phyloP scores from a whole-genome alignment of 2,329 filamentous ascomycete species.

The Claviceps humidiphila region DNA sequence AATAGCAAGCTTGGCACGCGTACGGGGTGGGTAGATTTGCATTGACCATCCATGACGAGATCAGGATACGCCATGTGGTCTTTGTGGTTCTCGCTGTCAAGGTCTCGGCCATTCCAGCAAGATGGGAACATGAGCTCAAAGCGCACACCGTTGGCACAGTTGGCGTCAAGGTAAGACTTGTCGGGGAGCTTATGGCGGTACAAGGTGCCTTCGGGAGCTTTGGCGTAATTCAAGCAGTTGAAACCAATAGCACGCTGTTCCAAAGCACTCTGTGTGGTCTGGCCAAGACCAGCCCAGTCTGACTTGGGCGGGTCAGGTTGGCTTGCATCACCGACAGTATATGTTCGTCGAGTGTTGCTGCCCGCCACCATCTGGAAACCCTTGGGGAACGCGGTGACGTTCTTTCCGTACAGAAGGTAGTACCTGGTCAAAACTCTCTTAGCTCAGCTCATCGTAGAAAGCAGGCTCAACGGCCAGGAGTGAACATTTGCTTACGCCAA shows the following conservation, averaged over 20 bases:
- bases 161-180: constrained; percentile 64
- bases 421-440: constrained; percentile 41
- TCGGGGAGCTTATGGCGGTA: constrained; percentile 71
- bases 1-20: constrained; percentile 67
- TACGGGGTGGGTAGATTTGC: constrained; percentile 54
- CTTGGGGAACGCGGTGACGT: constrained; percentile 59
- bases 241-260: constrained; percentile 77
- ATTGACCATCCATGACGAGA: constrained; percentile 62
- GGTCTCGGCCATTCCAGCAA: constrained; percentile 65
- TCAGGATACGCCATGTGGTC: constrained; percentile 66
- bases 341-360: constrained; percentile 53
- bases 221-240: constrained; percentile 81
- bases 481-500: constrained; percentile 51
- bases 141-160: constrained; percentile 71
- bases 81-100: constrained; percentile 41
- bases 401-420: constrained; percentile 61
- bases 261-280: constrained; percentile 54
- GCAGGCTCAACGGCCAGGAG: neutral
- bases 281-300: constrained; percentile 49
- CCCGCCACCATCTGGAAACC: constrained; percentile 77
- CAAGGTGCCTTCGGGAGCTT: constrained; percentile 55
- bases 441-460: neutral
- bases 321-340: constrained; percentile 54
- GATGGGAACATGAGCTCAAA: constrained; percentile 80
- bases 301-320: constrained; percentile 54